Conservation (phyloP, 2,329 filamentous ascomycete species). For the Trichoderma hamatum region DNA sequence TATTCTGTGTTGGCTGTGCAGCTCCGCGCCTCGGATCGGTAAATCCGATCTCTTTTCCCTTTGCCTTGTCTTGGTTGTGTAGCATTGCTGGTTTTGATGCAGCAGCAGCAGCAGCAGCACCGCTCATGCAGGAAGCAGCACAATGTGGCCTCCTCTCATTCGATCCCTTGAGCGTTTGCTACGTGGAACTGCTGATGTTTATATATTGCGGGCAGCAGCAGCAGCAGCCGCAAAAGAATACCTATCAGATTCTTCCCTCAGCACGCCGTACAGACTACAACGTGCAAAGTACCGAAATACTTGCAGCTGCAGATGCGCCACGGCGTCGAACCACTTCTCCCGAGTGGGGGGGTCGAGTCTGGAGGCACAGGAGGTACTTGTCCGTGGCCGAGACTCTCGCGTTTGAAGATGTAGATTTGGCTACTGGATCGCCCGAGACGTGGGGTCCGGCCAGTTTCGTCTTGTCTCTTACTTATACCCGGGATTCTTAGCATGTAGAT, state of each 20-base stretch:
- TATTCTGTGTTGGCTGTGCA: neutral
- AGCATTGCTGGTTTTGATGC: neutral
- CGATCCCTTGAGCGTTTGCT: neutral
- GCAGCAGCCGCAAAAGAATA: neutral
- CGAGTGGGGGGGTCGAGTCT: neutral
- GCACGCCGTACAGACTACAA: neutral
- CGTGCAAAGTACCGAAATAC: neutral
- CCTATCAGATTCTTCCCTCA: neutral
- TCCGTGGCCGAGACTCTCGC: neutral
- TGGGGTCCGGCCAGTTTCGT: neutral
- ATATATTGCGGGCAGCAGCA: neutral
- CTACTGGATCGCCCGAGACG: neutral
- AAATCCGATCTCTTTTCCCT: neutral
- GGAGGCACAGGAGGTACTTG: neutral
- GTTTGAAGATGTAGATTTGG: neutral
- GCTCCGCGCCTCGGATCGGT: constrained; percentile 9
- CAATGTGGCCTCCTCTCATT: constrained; percentile 20
- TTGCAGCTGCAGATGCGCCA: neutral
- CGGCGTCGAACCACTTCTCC: neutral
- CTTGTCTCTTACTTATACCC: neutral
- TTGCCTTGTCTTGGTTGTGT: neutral
- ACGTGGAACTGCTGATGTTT: neutral
- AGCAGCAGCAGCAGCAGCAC: neutral
- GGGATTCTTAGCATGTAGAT: neutral
- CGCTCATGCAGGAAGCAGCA: neutral